phyloP scores from a whole-genome alignment of 23 red algal species.

The Chondrus crispus region DNA sequence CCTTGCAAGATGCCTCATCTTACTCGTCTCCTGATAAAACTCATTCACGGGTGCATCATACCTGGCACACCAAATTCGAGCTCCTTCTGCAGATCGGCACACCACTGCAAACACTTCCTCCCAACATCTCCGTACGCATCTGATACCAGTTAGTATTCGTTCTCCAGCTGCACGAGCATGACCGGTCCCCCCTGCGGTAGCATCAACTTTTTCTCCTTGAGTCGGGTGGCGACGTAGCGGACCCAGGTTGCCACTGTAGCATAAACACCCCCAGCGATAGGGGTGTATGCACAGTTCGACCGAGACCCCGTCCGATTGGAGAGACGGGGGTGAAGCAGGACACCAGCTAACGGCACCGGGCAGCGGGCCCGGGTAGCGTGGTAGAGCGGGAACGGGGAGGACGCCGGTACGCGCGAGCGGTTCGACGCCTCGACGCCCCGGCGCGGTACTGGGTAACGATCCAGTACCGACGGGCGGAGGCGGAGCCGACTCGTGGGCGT shows the following conservation, averaged over 20 bases:
- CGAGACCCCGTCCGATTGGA: no score
- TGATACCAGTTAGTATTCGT: constrained; percentile 90
- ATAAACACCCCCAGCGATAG: no score
- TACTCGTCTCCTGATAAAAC: constrained; percentile 54
- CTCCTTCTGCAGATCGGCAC: constrained; percentile 58
- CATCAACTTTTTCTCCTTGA: constrained; percentile 42
- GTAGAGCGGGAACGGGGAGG: no score
- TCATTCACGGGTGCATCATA: constrained; percentile 88
- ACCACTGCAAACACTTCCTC: constrained; percentile 74
- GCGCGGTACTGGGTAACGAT: no score
- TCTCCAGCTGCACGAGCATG: constrained; percentile 89
- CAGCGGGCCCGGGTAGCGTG: no score
- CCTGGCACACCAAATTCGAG: constrained; percentile 76
- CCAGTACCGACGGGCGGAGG: no score
- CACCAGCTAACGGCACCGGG: no score
- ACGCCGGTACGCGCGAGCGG: no score
- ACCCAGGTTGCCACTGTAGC: constrained; percentile 70
- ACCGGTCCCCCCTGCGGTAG: constrained; percentile 76
- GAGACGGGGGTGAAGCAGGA: no score
- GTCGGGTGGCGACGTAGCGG: constrained; percentile 4
- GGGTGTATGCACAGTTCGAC: no score
- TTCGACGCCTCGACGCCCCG: no score
- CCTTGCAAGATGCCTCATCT: constrained; percentile 45
- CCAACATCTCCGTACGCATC: constrained; percentile 64
- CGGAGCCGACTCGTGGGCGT: no score